Evolutionary conservation across 2,329 filamentous ascomycete species (phyloP), one percentile per base, ranked within the genome.

Genomic region (Fusarium domesticum): DNA sequence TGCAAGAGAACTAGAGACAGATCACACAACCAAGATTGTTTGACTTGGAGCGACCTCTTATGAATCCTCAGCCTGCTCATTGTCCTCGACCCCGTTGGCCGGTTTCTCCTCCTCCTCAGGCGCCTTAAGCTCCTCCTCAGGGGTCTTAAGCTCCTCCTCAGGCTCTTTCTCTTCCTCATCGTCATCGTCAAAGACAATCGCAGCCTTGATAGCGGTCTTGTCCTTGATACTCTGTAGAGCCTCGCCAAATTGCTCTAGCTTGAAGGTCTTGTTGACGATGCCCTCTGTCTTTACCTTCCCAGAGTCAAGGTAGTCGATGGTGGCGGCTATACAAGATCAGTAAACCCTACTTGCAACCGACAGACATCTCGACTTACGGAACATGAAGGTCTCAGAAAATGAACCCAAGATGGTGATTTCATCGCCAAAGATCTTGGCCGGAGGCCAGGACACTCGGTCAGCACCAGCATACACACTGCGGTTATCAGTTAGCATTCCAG

Each of bases 341-440:
- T 11, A 36, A 20, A 20, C n/a, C 11, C 14, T 6, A 6, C 10
- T 18, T 8, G 5, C 8, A 11, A 10, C 28, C 7, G 4, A 2
- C 15, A 14, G 11, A 5, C 3, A 8, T 7, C 19, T 1, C 10
- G 17, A 67, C 69, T 60, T 66, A 73, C 70, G 83, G 73, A 86
- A 85, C 75, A 84, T 86, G 68, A 82, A 85, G 18, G 82, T 85
- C 66, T 87, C 84, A 37, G 81, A 86, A 70, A 88, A 89, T 40
- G 80, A 84, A 18, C 84, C 84, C 42, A 88, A 70, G 54, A 89
- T 85, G 54, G 83, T 87, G 56, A 89, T 85, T 65, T 88, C 84
- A 48, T 72, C 68, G 59, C 76, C 74, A 61, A 80, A 87, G 58
- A 89, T 88, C 71, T 84, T 85, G 63, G 77, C 74, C n/a, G 85